phyloP scores from a whole-genome alignment of 495 filamentous ascomycete species.

The Talaromyces thailandensis region DNA sequence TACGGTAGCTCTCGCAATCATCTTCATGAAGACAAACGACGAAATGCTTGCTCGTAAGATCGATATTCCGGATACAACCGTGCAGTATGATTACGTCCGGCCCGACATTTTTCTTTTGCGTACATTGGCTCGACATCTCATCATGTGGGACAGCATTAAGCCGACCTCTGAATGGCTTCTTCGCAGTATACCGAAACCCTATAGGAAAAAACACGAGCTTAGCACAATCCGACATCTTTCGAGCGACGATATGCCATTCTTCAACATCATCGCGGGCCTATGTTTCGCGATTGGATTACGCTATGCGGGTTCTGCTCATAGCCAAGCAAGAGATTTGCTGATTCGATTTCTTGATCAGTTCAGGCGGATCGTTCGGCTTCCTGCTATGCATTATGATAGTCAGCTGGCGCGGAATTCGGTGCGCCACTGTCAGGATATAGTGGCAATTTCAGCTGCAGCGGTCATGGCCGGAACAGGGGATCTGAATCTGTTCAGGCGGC shows the following conservation, averaged over 20 bases:
- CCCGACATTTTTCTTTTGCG: constrained; percentile 88
- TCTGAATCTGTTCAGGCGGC: constrained; percentile 74
- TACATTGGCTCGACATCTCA: constrained; percentile 83
- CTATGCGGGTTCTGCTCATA: constrained; percentile 74
- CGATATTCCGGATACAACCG: constrained; percentile 77
- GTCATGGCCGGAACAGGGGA: constrained; percentile 97
- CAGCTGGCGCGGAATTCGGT: constrained; percentile 73
- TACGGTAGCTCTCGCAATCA: constrained; percentile 80
- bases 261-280: constrained; percentile 83
- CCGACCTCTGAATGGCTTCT: constrained; percentile 66
- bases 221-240: constrained; percentile 44
- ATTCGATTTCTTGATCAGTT: constrained; percentile 81
- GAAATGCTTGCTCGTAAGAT: constrained; percentile 83
- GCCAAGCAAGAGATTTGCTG: constrained; percentile 66
- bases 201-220: constrained; percentile 47
- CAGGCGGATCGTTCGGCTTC: constrained; percentile 64
- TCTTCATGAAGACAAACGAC: constrained; percentile 96
- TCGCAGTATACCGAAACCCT: constrained; percentile 58
- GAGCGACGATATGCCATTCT: constrained; percentile 80
- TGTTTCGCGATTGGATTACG: constrained; percentile 78
- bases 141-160: constrained; percentile 82
- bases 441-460: constrained; percentile 71
- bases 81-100: constrained; percentile 90
- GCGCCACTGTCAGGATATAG: constrained; percentile 79
- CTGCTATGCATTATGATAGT: constrained; percentile 65